Conservation (phyloP, 2,329 filamentous ascomycete species). For the Phoma herbarum region DNA sequence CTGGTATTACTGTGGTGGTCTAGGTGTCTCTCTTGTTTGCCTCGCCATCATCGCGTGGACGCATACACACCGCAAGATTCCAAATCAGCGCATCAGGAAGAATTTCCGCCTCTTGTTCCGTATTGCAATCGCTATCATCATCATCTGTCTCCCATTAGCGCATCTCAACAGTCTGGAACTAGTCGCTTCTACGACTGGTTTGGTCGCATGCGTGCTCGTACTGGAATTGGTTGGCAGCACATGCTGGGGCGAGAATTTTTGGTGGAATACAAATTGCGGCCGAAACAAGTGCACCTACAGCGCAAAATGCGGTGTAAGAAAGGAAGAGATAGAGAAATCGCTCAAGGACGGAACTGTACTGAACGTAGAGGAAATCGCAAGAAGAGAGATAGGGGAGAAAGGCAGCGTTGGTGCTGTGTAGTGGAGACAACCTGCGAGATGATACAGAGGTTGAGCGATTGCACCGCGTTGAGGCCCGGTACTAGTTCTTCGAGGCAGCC, state of each 20-base stretch:
- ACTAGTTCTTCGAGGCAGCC: background rate
- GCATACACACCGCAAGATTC: constrained; percentile 65
- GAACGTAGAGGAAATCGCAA: constrained; percentile 48
- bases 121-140: constrained; percentile 58
- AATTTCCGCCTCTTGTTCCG: constrained; percentile 62
- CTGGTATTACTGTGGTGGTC: constrained; percentile 71
- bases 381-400: constrained; percentile 38
- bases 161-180: constrained; percentile 50
- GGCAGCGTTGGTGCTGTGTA: constrained; percentile 29
- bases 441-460: background rate
- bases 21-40: constrained; percentile 63
- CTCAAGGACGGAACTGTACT: constrained; percentile 41
- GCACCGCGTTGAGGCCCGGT: background rate
- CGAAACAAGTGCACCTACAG: constrained; percentile 41
- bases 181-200: constrained; percentile 51
- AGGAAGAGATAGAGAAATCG: constrained; percentile 43
- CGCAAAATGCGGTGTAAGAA: constrained; percentile 43
- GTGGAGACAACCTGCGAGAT: background rate
- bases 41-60: constrained; percentile 65
- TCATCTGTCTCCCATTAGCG: constrained; percentile 65
- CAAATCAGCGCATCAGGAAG: constrained; percentile 61
- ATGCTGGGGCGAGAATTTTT: constrained; percentile 41
- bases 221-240: constrained; percentile 48
- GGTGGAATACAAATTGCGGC: constrained; percentile 37
- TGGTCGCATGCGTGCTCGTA: constrained; percentile 47